Evolutionary conservation across 2,329 filamentous ascomycete genomes (phyloP), one percentile per base, ranked within the genome.

Genomic region (Aspergillus sp.): DNA sequence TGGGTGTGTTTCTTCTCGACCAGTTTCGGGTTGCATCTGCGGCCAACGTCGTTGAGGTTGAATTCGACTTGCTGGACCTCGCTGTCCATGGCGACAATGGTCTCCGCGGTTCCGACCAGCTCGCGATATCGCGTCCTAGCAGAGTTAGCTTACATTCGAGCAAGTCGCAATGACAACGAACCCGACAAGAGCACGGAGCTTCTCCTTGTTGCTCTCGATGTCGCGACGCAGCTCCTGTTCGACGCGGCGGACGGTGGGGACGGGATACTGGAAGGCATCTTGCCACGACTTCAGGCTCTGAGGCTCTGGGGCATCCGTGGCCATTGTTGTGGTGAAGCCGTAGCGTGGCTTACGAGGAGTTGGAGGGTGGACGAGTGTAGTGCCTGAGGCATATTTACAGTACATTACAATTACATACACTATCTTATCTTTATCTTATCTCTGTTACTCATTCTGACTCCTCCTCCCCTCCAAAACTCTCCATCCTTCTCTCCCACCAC

Each of bases 81-180:
- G 24, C 61, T 63, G 45, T 85, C 82, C 85, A 96, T 94, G 39
- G 79, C 74, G 34, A 95, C 82, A 45, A 96, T 96, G n/a, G 80
- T 80, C 61, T 95, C 88, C 34, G 89, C 89, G 0, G 89, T 95
- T 32, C 84, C 84, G 15, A 96, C 76, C 6, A 96, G 76, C 49
- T 91, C 85, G 45, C 89, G 82, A 61, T 96, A 96, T 51, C 75
- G 74, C 47, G 72, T 67, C 13, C 74, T 12, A 16, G 29, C 32
- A 29, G 25, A 38, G 30, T 44, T 30, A 42, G 38, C 25, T 1
- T 17, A 26, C 15, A 32, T 15, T 10, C 4, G 15, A 5, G 20
- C 4, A 10, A 17, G 4, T 13, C 10, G 3, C 6, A 11, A n/a
- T 11, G 3, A 30, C n/a, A 19, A 37, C 31, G 19, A 66, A 77